Evolutionary conservation across 2,329 filamentous ascomycete genomes (phyloP), one percentile per base, ranked within the genome.

Genomic region (Arachnopeziza araneosa): DNA sequence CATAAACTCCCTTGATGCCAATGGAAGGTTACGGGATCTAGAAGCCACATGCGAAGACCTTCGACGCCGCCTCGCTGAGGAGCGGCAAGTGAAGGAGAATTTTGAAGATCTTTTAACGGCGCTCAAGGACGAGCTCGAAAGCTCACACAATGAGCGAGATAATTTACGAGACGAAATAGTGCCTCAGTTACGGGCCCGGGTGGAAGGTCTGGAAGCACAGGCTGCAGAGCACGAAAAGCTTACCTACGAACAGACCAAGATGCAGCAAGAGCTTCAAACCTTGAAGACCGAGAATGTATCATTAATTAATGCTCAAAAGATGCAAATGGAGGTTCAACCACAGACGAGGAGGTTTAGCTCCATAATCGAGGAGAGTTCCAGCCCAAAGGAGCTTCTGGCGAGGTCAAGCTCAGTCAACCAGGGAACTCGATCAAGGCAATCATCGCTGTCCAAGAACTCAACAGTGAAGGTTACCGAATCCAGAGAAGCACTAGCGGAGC

Each of bases 21-120:
- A 75, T 61, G 81, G 79, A 24, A 84, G 88, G 58, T 79, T 95
- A 48, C 87, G 84, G 71, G 90, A 96, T 67, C 80, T 98, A 24
- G 92, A 97, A 73, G 79, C 76, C 57, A 86, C 86, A 0, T 86
- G 96, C 64, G 92, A 96, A 66, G 91, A 96, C 70, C 83, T 93
- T 54, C 86, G 89, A 64, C 86, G 93, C 67, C 88, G 90, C 66
- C 80, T 99, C 52, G 80, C 84, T 0, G 92, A 98, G 71, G 95
- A 99, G 76, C 84, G 90, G 59, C 84, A 90, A 72, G 86, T 90
- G 68, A 97, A 96, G 74, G 87, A 91, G 70, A 97, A 96, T 73
- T 96, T 98, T 68, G 92, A 98, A 75, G 93, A 97, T 72, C 81
- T 99, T 51, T 80, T 98, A 52, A 85, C 87, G 7, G 93, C 90